Evolutionary conservation across 805 yeast genomes (phyloP), one percentile per base, ranked within the genome.

Genomic region (Soucietia sequanensis): DNA sequence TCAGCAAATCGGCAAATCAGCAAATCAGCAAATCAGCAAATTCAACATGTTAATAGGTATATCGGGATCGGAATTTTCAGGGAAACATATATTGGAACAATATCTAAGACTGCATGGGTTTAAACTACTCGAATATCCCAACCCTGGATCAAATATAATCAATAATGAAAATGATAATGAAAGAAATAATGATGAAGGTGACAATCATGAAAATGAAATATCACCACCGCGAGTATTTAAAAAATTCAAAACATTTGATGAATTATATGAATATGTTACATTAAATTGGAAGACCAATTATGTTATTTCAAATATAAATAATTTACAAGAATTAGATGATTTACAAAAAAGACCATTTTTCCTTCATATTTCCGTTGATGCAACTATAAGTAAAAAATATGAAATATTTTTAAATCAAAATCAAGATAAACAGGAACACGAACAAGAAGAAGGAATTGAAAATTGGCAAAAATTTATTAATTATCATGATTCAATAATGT

Each of bases 1-100:
- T n/a, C n/a, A n/a, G n/a, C n/a, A n/a, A n/a, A n/a, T n/a, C n/a
- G n/a, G n/a, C n/a, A n/a, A n/a, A n/a, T n/a, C n/a, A n/a, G n/a
- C n/a, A n/a, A n/a, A n/a, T n/a, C n/a, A n/a, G n/a, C n/a, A n/a
- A n/a, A n/a, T n/a, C n/a, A n/a, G n/a, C n/a, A n/a, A n/a, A n/a
- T n/a, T n/a, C n/a, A n/a, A n/a, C n/a, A 85, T 85, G 95, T 66
- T 86, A 27, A 73, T 85, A 16, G 93, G 91, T 2, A 68, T 85
- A 4, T 77, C 90, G 0, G 95, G 95, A 0, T 73, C 87, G 0
- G 48, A 72, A 0, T 69, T 79, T 28, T 71, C 89, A 11, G 95
- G 95, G 1, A 78, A 80, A 46, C 68, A 78, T 2, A 81, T 78
- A 38, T 78, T 81, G 2, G 79, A 79, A 1, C 58, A 76, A 27